Conservation (phyloP, 2,329 filamentous ascomycete genomes). For the Fusarium sp. region DNA sequence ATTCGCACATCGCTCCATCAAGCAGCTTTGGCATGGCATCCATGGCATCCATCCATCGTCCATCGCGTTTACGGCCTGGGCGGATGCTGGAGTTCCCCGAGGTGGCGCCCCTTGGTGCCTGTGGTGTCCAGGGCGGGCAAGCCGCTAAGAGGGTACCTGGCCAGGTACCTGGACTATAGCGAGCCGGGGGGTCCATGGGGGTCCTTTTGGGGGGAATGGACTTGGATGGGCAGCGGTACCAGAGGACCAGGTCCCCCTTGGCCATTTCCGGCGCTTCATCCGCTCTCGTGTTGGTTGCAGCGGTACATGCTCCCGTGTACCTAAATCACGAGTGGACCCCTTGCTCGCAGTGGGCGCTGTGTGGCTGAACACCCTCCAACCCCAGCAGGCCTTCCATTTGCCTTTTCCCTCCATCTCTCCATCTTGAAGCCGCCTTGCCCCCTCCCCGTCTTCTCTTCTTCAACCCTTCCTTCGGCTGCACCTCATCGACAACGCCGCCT, state of each 20-base stretch:
- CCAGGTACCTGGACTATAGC: constrained; percentile 11
- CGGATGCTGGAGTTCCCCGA: constrained; percentile 29
- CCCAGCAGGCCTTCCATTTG: constrained; percentile 31
- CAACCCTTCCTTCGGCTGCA: constrained; percentile 36
- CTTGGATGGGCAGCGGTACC: constrained; percentile 31
- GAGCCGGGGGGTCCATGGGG: constrained; percentile 5
- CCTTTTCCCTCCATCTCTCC: constrained; percentile 41
- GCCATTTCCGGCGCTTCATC: constrained; percentile 30
- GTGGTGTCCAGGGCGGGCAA: constrained; percentile 22
- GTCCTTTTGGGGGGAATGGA: constrained; percentile 23
- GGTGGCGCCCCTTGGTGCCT: constrained; percentile 33
- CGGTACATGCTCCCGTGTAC: constrained; percentile 29
- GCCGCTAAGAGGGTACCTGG: constrained; percentile 8
- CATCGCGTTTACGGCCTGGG: constrained; percentile 17
- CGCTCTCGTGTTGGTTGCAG: constrained; percentile 28
- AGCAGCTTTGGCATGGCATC: constrained; percentile 24
- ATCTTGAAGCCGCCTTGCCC: constrained; percentile 44
- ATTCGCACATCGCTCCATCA: constrained; percentile 16
- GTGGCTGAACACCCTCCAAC: constrained; percentile 42
- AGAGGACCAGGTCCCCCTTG: constrained; percentile 31
- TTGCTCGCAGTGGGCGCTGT: constrained; percentile 35
- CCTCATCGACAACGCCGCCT: constrained; percentile 38
- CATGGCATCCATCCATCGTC: constrained; percentile 9
- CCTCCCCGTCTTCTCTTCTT: constrained; percentile 40
- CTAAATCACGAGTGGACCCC: constrained; percentile 35